Evolutionary conservation across 2,329 filamentous ascomycete species (phyloP).

Genomic region (Mycosphaerelloides madeirae): DNA sequence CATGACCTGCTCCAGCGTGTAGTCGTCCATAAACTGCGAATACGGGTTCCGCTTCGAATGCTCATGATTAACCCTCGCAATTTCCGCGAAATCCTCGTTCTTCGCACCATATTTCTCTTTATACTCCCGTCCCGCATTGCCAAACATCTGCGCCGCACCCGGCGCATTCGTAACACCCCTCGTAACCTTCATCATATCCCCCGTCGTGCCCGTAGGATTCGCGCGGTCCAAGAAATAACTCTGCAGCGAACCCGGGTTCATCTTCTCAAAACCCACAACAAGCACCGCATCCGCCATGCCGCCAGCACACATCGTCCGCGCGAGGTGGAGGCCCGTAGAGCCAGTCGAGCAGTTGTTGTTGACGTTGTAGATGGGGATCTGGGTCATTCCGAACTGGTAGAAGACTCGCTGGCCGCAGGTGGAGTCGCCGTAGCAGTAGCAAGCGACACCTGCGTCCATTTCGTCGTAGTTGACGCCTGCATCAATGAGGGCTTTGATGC

Average conservation of each 20-base stretch:
- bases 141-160: conserved; percentile 68
- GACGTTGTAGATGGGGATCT: conserved; percentile 94
- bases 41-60: conserved; percentile 93
- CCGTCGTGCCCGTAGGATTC: conserved; percentile 69
- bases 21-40: conserved; percentile 93
- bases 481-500: conserved; percentile 77
- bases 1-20: conserved; percentile 78
- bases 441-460: conserved; percentile 87
- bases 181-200: conserved; percentile 62
- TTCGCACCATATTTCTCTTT: conserved; percentile 89
- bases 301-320: conserved; percentile 68
- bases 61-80: conserved; percentile 85
- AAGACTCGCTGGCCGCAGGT: conserved; percentile 95
- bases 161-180: conserved; percentile 23
- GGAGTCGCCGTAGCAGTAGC: conserved; percentile 95
- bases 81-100: conserved; percentile 85
- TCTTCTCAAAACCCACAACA: conserved; percentile 96
- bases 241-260: conserved; percentile 86
- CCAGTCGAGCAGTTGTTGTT: conserved; percentile 99
- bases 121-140: conserved; percentile 88
- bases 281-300: conserved; percentile 65
- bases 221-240: conserved; percentile 78
- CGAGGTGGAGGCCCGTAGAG: conserved; percentile 85
- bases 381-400: conserved; percentile 97
- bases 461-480: conserved; percentile 94